Base-by-base conservation (phyloP, 2,329 filamentous ascomycete genomes). In the Cladophialophora psammophila region DNA sequence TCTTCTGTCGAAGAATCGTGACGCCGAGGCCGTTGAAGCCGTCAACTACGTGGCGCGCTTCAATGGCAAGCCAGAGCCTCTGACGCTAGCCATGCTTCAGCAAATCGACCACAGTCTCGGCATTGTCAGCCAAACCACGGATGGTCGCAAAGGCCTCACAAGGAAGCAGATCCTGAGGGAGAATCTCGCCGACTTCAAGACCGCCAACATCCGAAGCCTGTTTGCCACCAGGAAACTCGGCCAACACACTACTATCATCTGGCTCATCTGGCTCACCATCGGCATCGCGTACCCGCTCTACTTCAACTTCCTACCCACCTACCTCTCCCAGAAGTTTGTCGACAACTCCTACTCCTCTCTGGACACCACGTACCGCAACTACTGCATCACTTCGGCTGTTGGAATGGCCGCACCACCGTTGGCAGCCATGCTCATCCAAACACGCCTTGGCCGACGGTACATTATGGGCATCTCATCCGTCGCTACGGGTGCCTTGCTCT, bases 201-300 rank as follows among this genome's bases (percentile, higher is more conserved):
- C 45, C 67, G 74, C 61, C 75, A 90, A 93, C 73, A 73, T 93
- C 20, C 80, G 82, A 13, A 90, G 90, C 2, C 83, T 95, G 0
- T 94, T 94, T 73, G 82, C 85, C 0, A 90, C 88, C 0, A 82
- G 75, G 42, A 87, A 86, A 53, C 82, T 93, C 1, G 91, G 87
- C 0, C 31, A 72, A 5, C 69, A 66, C 8, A 73, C 71, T 0
- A 80, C 82, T 1, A 77, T 92, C 31, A 88, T 94, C 73, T 92
- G 93, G 78, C 66, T 84, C 0, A 81, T 93, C 1, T 94, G 92
- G 92, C 90, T 86, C 0, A 85, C 94, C 42, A 91, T 94, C 69
- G 72, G 71, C 15, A 52, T 67, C 10, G 64, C 63, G 2, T 94
- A 90, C 69, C 91, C 91, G 0, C 83, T 94, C 0, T 94, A 93